A percentile compares a stretch with the other conserved stretches of the same genome.
Conservation (phyloP, 148 eudicot species). For the Rhododendron williamsianum region DNA sequence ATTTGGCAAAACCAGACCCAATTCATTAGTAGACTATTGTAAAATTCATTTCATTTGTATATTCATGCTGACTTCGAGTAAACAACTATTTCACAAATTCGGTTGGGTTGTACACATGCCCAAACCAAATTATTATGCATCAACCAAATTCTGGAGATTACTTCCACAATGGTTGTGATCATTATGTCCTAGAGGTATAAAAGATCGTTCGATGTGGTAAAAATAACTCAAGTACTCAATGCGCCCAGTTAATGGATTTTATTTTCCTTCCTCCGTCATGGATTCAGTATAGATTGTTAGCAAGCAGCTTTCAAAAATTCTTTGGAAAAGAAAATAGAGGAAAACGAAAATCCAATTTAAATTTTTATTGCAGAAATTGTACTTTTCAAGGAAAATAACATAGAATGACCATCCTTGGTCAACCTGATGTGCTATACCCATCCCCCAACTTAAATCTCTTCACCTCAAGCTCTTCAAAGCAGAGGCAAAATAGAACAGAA, state of each 20-base stretch:
- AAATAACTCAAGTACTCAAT: not conserved
- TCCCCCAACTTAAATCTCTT: not conserved
- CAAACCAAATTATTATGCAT: not conserved
- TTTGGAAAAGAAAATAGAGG: not conserved
- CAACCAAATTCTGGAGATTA: not conserved
- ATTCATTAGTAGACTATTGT: not conserved
- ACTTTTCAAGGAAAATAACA: not conserved
- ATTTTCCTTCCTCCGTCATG: not conserved
- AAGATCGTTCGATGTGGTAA: not conserved
- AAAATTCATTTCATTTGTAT: not conserved
- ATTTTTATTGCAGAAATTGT: not conserved
- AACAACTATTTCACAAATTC: not conserved
- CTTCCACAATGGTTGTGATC: not conserved
- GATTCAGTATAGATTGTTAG: not conserved
- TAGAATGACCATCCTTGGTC: not conserved
- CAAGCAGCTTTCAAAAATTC: not conserved
- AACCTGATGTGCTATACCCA: not conserved
- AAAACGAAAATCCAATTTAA: not conserved
- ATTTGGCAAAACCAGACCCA: not conserved
- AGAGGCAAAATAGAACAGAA: not conserved
- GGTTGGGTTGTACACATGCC: not conserved
- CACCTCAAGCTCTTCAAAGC: not conserved
- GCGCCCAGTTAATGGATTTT: not conserved
- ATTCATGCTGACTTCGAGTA: not conserved
- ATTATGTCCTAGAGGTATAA: not conserved